A percentile compares a stretch with the other conserved stretches of the same genome.
Evolutionary conservation across 306 rosid genomes (phyloP).

Genomic region (Cotoneaster glaucophyllus): DNA sequence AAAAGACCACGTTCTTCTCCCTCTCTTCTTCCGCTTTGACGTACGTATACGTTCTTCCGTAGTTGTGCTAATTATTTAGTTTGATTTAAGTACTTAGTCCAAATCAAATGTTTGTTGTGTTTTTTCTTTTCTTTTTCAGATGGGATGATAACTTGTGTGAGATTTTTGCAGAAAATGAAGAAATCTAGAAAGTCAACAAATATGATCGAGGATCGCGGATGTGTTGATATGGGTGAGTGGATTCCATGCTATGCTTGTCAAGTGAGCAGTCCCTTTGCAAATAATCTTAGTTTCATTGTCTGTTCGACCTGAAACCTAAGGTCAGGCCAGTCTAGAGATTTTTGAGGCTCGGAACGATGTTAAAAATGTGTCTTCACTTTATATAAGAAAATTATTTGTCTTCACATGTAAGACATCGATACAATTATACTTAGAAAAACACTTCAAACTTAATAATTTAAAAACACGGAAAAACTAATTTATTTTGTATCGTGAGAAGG

Average conservation of each 20-base stretch:
- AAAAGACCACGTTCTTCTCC: neutral
- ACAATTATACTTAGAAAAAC: too few relatives aligned
- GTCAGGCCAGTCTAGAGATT: too few relatives aligned
- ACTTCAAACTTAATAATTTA: too few relatives aligned
- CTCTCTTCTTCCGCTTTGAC: neutral
- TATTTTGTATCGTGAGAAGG: too few relatives aligned
- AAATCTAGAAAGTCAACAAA: neutral
- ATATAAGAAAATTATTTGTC: too few relatives aligned
- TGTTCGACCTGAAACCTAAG: constrained; percentile 29
- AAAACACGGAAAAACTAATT: too few relatives aligned
- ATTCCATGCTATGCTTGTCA: constrained; percentile 29
- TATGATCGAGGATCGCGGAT: neutral
- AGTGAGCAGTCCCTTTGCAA: constrained; percentile 23
- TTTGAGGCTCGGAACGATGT: too few relatives aligned
- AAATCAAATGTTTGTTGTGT: neutral
- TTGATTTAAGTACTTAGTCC: neutral
- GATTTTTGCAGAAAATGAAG: neutral
- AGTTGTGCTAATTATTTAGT: neutral
- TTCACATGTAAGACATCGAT: too few relatives aligned
- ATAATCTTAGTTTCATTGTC: constrained; percentile 32
- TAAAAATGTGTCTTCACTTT: too few relatives aligned
- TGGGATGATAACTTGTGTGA: neutral
- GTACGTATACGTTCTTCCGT: neutral
- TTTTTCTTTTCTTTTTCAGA: neutral
- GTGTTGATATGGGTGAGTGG: constrained; percentile 20